Evolutionary conservation across 1,284 basidiomycete species (phyloP).

Genomic region (Microbotryum silenes-acaulis): DNA sequence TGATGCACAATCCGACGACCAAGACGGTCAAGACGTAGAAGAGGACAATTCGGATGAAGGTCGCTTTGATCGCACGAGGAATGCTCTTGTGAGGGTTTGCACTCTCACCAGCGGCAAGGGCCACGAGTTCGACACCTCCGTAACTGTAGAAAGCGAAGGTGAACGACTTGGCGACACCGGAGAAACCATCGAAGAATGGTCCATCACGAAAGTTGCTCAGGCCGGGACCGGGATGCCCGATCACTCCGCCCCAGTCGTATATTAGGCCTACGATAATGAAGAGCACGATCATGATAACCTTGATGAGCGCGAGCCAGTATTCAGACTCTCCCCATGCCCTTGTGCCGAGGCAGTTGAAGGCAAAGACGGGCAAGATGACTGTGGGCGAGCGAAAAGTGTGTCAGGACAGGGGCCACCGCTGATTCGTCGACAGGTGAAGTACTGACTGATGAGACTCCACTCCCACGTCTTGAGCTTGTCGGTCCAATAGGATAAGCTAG

Average conservation of each 20-base stretch:
- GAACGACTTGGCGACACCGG: constrained; percentile 51
- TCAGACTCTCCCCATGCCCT: constrained; percentile 16
- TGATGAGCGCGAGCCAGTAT: constrained; percentile 18
- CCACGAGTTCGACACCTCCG: constrained; percentile 48
- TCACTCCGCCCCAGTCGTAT: constrained; percentile 55
- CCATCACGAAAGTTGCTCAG: constrained; percentile 50
- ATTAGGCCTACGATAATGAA: constrained; percentile 26
- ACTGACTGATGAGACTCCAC: constrained; percentile 15
- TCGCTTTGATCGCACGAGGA: constrained; percentile 45
- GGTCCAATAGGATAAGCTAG: constrained; percentile 1
- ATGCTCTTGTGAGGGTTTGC: constrained; percentile 45
- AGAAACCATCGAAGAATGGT: constrained; percentile 52
- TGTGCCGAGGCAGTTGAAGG: constrained; percentile 12
- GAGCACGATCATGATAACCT: constrained; percentile 24
- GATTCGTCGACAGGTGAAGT: too few relatives aligned
- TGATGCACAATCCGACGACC: constrained; percentile 19
- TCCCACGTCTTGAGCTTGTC: constrained; percentile 16
- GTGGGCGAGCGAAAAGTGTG: too few relatives aligned
- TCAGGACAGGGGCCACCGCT: too few relatives aligned
- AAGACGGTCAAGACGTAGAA: constrained; percentile 44
- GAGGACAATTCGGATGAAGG: constrained; percentile 44
- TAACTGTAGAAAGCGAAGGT: constrained; percentile 48
- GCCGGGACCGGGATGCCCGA: constrained; percentile 51
- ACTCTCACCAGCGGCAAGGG: constrained; percentile 56
- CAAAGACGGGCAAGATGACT: constrained; percentile 24